Conservation (phyloP, 1,284 basidiomycete species). For the Ganoderma leucocontextum region DNA sequence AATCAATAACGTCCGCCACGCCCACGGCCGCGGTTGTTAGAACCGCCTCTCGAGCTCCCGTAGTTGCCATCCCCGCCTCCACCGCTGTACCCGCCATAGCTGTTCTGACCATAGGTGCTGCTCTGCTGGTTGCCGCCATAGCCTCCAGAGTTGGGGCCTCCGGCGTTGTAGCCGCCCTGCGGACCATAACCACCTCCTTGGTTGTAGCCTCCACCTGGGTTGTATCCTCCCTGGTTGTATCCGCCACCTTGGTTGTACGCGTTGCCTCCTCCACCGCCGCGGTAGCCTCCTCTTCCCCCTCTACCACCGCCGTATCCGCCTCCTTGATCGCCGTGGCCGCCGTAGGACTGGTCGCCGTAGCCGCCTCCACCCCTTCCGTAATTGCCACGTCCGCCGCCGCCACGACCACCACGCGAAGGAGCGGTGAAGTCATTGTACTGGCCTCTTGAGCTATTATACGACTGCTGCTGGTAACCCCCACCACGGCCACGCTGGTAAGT, state of each 20-base stretch:
- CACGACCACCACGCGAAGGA: conserved; percentile 28
- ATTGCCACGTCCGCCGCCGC: conserved; percentile 29
- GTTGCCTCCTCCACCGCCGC: conserved; percentile 28
- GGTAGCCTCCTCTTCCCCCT: conserved; percentile 35
- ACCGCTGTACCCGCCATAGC: conserved; percentile 28
- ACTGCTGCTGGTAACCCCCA: conserved; percentile 26
- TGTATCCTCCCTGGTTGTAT: conserved; percentile 41
- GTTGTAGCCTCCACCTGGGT: conserved; percentile 32
- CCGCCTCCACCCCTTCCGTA: conserved; percentile 18
- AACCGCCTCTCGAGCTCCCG: conserved; percentile 33
- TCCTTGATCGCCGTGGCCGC: conserved; percentile 34
- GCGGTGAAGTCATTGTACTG: conserved; percentile 33
- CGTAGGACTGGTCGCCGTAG: conserved; percentile 12
- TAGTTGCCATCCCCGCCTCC: conserved; percentile 41
- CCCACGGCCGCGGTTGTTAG: conserved; percentile 48
- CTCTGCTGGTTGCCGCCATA: conserved; percentile 28
- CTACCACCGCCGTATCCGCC: conserved; percentile 36
- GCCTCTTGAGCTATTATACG: conserved; percentile 10
- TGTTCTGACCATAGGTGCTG: conserved; percentile 29
- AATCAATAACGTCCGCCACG: conserved; percentile 51
- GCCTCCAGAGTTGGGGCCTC: conserved; percentile 32
- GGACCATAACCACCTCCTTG: conserved; percentile 26
- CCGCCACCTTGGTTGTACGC: conserved; percentile 35
- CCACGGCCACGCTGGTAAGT: conserved; percentile 27
- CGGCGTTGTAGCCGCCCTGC: conserved; percentile 23